A percentile compares a stretch with the other conserved stretches of the same genome.
Conservation (phyloP, 1,284 basidiomycete genomes). For the Caloboletus firmus region DNA sequence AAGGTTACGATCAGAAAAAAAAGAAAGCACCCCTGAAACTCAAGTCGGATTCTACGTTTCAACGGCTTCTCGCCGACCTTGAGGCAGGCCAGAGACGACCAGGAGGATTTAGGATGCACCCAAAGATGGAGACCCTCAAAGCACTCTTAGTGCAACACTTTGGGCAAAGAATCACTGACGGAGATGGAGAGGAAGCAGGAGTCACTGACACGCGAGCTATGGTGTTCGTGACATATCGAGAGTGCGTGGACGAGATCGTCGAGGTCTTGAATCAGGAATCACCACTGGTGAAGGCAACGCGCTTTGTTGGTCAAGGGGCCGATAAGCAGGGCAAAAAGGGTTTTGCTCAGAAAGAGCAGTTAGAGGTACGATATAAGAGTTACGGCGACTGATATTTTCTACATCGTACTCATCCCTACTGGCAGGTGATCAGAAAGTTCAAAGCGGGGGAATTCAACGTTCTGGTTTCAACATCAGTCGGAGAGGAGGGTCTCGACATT, state of each 20-base stretch:
- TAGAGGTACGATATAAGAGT: constrained; percentile 55
- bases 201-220: constrained; percentile 75
- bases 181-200: constrained; percentile 33
- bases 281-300: constrained; percentile 74
- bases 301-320: constrained; percentile 89
- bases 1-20: constrained; percentile 39
- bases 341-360: constrained; percentile 88
- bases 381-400: background rate
- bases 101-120: constrained; percentile 70
- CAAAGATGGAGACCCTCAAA: constrained; percentile 89
- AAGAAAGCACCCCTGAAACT: constrained; percentile 45
- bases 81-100: constrained; percentile 48
- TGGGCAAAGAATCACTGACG: constrained; percentile 53
- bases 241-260: constrained; percentile 91
- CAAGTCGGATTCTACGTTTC: constrained; percentile 58
- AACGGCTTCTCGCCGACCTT: constrained; percentile 62
- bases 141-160: constrained; percentile 82
- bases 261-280: constrained; percentile 69
- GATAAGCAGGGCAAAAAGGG: constrained; percentile 89
- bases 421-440: constrained; percentile 81
- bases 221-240: constrained; percentile 91
- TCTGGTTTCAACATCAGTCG: constrained; percentile 94
- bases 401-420: constrained; percentile 7
- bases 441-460: constrained; percentile 89
- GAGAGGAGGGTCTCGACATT: constrained; percentile 99